phyloP scores from a whole-genome alignment of 129 eudicot species.

The Chrysanthemum seticuspe region DNA sequence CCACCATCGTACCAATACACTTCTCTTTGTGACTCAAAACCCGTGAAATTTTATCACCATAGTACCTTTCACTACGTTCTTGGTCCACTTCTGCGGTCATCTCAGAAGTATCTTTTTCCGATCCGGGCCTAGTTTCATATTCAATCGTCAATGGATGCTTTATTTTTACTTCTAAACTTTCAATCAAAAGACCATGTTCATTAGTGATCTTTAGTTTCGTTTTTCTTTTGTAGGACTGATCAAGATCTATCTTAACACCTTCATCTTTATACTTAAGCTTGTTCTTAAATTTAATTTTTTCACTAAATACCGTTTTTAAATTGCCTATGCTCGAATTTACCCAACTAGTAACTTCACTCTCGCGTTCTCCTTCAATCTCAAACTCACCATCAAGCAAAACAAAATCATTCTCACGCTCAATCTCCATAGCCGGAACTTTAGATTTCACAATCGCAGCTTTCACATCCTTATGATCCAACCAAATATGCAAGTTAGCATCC shows the following conservation, averaged over 20 bases:
- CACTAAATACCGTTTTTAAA: constrained; percentile 33
- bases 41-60: constrained; percentile 21
- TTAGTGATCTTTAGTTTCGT: constrained; percentile 38
- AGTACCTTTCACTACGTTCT: constrained; percentile 35
- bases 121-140: constrained; percentile 34
- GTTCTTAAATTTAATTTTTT: constrained; percentile 47
- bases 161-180: constrained; percentile 25
- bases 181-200: constrained; percentile 27
- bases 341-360: constrained; percentile 41
- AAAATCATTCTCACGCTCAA: constrained; percentile 25
- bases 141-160: constrained; percentile 43
- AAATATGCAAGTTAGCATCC: constrained; percentile 74
- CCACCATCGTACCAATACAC: constrained; percentile 71
- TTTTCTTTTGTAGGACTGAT: constrained; percentile 46
- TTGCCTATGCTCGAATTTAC: constrained; percentile 49
- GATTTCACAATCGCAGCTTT: constrained; percentile 37
- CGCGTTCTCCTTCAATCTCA: constrained; percentile 45
- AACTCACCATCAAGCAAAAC: constrained; percentile 51
- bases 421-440: constrained; percentile 24
- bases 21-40: constrained; percentile 45
- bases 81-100: constrained; percentile 50
- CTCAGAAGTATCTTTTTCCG: constrained; percentile 39
- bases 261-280: constrained; percentile 30
- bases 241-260: constrained; percentile 42
- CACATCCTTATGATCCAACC: constrained; percentile 46